Percentiles rank a stretch among this genome's conserved stretches.
Conservation (phyloP, 1,139 yeast genomes). For the Kodamaea ohmeri region DNA sequence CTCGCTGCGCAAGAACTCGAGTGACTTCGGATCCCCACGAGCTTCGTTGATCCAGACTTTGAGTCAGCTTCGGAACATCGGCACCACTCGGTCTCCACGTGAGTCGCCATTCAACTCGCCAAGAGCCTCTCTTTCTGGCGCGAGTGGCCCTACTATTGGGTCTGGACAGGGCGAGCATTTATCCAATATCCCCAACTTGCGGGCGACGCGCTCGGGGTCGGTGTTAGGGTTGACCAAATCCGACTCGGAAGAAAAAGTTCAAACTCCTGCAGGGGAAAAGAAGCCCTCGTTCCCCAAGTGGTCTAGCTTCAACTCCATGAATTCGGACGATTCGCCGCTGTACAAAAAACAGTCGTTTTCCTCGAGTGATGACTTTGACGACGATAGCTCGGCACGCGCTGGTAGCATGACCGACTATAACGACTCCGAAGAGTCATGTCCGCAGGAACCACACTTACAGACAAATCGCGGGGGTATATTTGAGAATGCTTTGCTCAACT, state of each 20-base stretch:
- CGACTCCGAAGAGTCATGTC: constrained; percentile 7
- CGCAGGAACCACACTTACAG: not conserved
- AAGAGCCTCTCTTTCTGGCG: constrained; percentile 41
- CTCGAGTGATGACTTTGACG: constrained; percentile 15
- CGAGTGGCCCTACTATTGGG: constrained; percentile 15
- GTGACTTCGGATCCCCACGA: constrained; percentile 41
- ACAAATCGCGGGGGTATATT: constrained; percentile 17
- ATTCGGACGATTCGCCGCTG: constrained; percentile 12
- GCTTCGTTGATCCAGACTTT: constrained; percentile 44
- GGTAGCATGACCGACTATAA: constrained; percentile 4
- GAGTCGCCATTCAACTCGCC: constrained; percentile 50
- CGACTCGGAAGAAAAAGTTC: not conserved
- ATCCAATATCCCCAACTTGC: constrained; percentile 2
- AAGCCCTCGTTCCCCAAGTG: constrained; percentile 10
- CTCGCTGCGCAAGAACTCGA: constrained; percentile 35
- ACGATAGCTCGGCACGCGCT: constrained; percentile 10
- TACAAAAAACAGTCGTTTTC: constrained; percentile 8
- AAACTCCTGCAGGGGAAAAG: constrained; percentile 1
- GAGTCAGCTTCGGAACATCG: constrained; percentile 42
- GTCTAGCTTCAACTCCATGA: constrained; percentile 14
- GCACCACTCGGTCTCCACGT: constrained; percentile 36
- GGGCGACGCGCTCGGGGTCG: constrained; percentile 1
- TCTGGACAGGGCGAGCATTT: not conserved
- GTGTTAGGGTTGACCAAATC: not conserved
- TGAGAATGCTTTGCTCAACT: constrained; percentile 34